These are phyloP conservation scores for Dujonia santamariae DNA, from an alignment of 1,139 yeast genomes.

Conservation along the genomic window DNA sequence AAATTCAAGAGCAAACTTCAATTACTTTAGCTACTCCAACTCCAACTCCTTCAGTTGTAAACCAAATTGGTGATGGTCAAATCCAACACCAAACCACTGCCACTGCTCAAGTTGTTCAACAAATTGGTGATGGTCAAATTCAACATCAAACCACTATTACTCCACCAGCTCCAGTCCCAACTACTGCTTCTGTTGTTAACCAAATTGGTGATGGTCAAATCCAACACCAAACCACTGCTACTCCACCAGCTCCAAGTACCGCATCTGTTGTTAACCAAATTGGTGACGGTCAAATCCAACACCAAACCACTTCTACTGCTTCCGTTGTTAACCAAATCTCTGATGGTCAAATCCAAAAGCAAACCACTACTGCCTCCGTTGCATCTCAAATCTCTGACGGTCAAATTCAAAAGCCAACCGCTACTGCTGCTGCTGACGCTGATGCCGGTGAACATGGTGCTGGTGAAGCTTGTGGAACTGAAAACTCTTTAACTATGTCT, in stretches of 20 bases:
- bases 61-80: conserved; percentile 41
- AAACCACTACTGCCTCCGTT: conserved; percentile 19
- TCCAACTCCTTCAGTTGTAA: conserved; percentile 23
- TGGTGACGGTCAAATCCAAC: conserved; percentile 35
- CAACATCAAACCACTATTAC: conserved; percentile 32
- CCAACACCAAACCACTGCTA: conserved; percentile 49
- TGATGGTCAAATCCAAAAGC: conserved; percentile 37
- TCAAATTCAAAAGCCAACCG: conserved; percentile 26
- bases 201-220: conserved; percentile 65
- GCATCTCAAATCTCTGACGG: conserved; percentile 29
- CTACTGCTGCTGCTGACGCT: conserved; percentile 14
- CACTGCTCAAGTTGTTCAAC: conserved; percentile 25
- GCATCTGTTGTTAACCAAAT: conserved; percentile 33
- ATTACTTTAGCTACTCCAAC: conserved; percentile 22
- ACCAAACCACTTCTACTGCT: conserved; percentile 20
- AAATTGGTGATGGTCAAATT: conserved; percentile 34
- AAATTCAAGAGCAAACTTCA: conserved; percentile 22
- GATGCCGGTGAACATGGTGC: conserved; percentile 9
- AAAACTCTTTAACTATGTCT: conserved; percentile 53
- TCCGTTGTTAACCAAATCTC: conserved; percentile 22
- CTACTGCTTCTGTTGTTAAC: conserved; percentile 36
- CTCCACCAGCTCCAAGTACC: conserved; percentile 16
- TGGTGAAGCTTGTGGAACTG: conserved; percentile 45
- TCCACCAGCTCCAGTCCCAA: conserved; percentile 6
- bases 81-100: conserved; percentile 36